phyloP scores from a whole-genome alignment of 306 rosid genomes.

The Urtica urens region DNA sequence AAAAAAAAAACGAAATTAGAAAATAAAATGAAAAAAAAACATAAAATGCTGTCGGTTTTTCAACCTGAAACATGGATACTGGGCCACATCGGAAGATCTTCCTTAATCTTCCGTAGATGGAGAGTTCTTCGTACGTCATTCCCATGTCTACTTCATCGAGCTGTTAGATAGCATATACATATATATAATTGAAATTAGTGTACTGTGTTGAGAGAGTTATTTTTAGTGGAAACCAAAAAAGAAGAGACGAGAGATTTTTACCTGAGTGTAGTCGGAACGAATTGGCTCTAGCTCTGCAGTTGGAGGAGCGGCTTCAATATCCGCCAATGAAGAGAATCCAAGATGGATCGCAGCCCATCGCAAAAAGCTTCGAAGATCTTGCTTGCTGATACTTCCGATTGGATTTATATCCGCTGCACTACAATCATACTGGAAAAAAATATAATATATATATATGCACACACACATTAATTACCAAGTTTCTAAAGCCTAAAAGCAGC shows the following conservation, averaged over 20 bases:
- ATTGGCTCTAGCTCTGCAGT: constrained; percentile 98
- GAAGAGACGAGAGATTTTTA: too few species aligned
- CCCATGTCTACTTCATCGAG: constrained; percentile 98
- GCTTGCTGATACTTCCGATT: constrained; percentile 87
- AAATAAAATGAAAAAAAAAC: constrained; percentile 10
- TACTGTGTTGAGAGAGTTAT: too few species aligned
- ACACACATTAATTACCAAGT: too few species aligned
- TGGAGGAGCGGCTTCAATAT: constrained; percentile 94
- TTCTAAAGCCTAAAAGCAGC: too few species aligned
- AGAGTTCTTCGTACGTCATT: constrained; percentile 92
- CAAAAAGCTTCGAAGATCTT: constrained; percentile 75
- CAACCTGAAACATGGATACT: constrained; percentile 92
- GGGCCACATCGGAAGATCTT: constrained; percentile 90
- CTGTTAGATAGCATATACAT: constrained; percentile 38
- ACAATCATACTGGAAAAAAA: constrained; percentile 97
- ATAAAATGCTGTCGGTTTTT: background rate
- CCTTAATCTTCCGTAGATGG: constrained; percentile 77
- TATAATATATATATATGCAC: too few species aligned
- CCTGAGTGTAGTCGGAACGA: constrained; percentile 86
- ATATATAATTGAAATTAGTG: too few species aligned
- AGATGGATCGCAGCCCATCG: constrained; percentile 87
- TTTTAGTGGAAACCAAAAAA: too few species aligned
- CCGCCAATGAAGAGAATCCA: constrained; percentile 68
- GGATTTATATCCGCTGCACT: constrained; percentile 96
- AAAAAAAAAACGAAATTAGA: background rate